A percentile compares a stretch with the other conserved stretches of the same genome.
Conservation (phyloP, 2,329 filamentous ascomycete genomes). For the Pseudogymnoascus sp. region DNA sequence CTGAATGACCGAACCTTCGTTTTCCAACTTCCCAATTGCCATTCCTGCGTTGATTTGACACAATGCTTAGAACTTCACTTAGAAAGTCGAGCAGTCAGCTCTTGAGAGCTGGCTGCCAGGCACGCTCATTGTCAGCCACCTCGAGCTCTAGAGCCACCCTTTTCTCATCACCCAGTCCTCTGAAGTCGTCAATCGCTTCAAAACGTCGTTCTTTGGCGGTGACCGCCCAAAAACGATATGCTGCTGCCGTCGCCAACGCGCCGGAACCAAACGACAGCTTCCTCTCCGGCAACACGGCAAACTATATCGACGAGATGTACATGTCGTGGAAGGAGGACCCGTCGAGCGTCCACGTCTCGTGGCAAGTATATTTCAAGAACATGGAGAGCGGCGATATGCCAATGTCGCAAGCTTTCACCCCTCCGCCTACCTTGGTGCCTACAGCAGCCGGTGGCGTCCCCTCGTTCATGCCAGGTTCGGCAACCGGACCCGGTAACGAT, state of each 20-base stretch:
- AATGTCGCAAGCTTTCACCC: constrained; percentile 92
- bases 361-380: constrained; percentile 99
- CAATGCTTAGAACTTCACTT: constrained; percentile 65
- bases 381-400: constrained; percentile 99
- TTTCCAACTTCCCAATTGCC: constrained; percentile 11
- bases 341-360: constrained; percentile 89
- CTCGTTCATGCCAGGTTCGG: constrained; percentile 58
- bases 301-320: constrained; percentile 99
- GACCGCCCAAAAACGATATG: constrained; percentile 43
- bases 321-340: constrained; percentile 94
- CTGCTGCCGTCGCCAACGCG: constrained; percentile 44
- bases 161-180: constrained; percentile 31
- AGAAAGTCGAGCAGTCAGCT: constrained; percentile 57
- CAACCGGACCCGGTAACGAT: constrained; percentile 63
- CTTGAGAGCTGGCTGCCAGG: constrained; percentile 43
- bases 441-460: constrained; percentile 71
- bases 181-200: constrained; percentile 34
- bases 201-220: constrained; percentile 39
- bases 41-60: constrained; percentile 34
- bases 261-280: constrained; percentile 90
- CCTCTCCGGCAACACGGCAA: constrained; percentile 91
- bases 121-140: constrained; percentile 25
- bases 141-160: constrained; percentile 29
- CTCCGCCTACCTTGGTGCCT: constrained; percentile 85
- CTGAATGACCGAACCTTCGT: constrained; percentile 7